Conservation (phyloP, 106 monocot genomes). For the Allium cepa region DNA sequence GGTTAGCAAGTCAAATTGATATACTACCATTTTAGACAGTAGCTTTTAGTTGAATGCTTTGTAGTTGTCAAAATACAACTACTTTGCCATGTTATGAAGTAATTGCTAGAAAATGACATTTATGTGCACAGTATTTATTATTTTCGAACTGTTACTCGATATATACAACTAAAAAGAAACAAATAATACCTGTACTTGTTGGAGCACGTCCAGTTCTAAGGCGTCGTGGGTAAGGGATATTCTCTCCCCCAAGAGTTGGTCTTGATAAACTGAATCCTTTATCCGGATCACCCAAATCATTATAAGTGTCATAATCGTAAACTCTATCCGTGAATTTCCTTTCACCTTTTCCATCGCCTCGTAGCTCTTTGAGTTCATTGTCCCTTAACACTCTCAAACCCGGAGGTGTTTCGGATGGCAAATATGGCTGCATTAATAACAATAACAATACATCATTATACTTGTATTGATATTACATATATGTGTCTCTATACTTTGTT, state of each 20-base stretch:
- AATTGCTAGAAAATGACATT: neutral
- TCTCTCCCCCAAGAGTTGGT: slow-evolving; percentile 48
- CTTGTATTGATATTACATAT: neutral
- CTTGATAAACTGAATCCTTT: slow-evolving; percentile 32
- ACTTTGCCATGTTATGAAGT: neutral
- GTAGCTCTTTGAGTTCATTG: slow-evolving; percentile 53
- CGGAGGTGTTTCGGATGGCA: slow-evolving; percentile 75
- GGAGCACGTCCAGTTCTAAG: slow-evolving; percentile 51
- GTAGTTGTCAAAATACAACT: neutral
- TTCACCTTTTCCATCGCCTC: slow-evolving; percentile 68
- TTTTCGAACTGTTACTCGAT: too few species aligned
- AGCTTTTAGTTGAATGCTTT: neutral
- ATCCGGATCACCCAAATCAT: slow-evolving; percentile 76
- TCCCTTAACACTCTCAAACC: slow-evolving; percentile 59
- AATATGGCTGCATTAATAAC: slow-evolving; percentile 44
- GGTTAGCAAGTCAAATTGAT: neutral
- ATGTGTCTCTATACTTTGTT: neutral
- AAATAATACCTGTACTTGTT: slow-evolving; percentile 30
- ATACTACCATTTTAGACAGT: neutral
- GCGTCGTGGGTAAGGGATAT: slow-evolving; percentile 55
- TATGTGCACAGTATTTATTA: neutral
- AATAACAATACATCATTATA: neutral
- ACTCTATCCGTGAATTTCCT: slow-evolving; percentile 44
- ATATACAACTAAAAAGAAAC: neutral
- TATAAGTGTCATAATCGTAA: slow-evolving; percentile 61